Base-by-base conservation (phyloP, 306 rosid genomes). In the Casuarina cunninghamiana region DNA sequence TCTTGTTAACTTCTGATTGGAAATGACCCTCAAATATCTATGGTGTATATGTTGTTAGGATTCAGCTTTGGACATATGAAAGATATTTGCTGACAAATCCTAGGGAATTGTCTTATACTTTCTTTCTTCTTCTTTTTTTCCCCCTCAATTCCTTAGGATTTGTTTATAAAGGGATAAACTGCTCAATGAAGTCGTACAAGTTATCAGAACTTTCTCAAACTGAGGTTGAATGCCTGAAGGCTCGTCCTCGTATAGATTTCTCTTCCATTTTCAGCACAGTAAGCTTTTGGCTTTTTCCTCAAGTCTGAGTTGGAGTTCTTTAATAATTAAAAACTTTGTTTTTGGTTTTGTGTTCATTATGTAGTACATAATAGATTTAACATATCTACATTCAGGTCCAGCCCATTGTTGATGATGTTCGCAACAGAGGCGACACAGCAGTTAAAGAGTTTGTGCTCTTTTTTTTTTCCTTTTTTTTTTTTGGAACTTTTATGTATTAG, bases 181-280 rank as follows among this genome's bases (percentile, higher is more conserved):
- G 88, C 53, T 68, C 91, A 41, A 90, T 95, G 90, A 95, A 95
- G 81, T 87, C 97, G 35, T 93, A 91, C 75, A 89, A 76, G 53
- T 80, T 95, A 51, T 95, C 96, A 19, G 90, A 88, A 61, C 99
- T 95, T 74, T 58, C 86, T 26, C 80, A 81, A 17, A 57, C 84
- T 10, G 87, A 91, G 81, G 85, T 95, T 83, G 89, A 83, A 79
- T 81, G 75, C 81, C 96, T 95, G 72, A 95, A 91, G 83, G 87
- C 94, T 43, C 97, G 99, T 9, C 99, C 99, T 49, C 92, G 97
- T 5, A 86, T 91, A 37, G 99, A 95, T 85, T 95, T 95, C 85
- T 86, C 96, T 51, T 95, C 94, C 10, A 91, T 95, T 83, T 95
- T 95, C 87, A 77, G 83, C 71, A 83, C 83, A 81, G 99, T 91